These are phyloP conservation scores for Phytophthora aleatoria DNA, from an alignment of 352 stramenopile genomes.

Conservation along the genomic window DNA sequence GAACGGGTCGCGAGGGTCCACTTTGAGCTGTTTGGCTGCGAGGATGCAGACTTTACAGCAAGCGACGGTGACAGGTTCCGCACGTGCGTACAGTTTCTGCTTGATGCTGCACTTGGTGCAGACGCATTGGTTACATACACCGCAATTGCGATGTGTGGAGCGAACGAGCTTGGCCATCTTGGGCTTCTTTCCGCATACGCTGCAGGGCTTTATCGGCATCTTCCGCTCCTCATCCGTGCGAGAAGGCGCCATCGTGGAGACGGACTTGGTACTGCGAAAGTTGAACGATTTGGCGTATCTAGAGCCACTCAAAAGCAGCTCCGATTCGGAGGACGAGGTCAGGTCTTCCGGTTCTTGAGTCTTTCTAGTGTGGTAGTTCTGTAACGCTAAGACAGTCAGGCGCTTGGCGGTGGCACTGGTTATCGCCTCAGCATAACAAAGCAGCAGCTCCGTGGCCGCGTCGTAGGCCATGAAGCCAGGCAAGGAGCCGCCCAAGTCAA, in stretches of 20 bases:
- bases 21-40: conserved; percentile 38
- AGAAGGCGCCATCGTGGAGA: conserved; percentile 7
- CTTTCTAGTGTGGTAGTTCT: conserved; percentile 4
- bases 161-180: conserved; percentile 36
- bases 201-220: conserved; percentile 25
- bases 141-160: conserved; percentile 42
- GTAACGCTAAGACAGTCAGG: conserved; percentile 35
- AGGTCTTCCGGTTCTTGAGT: conserved; percentile 21
- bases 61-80: conserved; percentile 41
- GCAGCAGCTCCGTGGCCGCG: conserved; percentile 45
- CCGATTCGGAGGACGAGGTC: conserved; percentile 27
- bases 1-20: conserved; percentile 62
- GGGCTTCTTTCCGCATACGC: conserved; percentile 35
- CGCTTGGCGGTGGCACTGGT: conserved; percentile 54
- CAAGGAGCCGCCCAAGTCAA: conserved; percentile 54
- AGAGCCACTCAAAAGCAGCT: conserved; percentile 22
- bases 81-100: conserved; percentile 44
- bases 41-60: conserved; percentile 64
- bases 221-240: conserved; percentile 17
- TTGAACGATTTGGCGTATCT: conserved; percentile 26
- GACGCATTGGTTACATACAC: conserved; percentile 43
- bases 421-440: conserved; percentile 43
- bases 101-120: conserved; percentile 66
- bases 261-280: conserved; percentile 28
- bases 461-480: conserved; percentile 53